Conservation (phyloP, 2,329 filamentous ascomycete species). For the Colletotrichum higginsianum region DNA sequence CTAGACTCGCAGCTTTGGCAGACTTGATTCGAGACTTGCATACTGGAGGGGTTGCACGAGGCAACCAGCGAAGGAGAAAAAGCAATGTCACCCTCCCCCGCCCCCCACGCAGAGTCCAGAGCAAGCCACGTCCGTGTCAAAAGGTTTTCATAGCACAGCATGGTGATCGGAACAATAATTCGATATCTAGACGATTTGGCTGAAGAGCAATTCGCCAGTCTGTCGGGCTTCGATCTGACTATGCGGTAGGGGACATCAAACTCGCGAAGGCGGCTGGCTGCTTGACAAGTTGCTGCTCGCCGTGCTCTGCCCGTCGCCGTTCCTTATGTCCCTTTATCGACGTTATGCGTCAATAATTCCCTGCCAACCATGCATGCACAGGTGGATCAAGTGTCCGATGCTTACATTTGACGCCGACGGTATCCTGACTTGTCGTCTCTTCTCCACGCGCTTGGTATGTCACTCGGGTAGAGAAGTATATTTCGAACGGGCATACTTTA, state of each 20-base stretch:
- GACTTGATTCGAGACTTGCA: conserved; percentile 2
- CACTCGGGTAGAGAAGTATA: background rate
- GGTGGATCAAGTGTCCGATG: background rate
- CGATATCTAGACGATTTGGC: background rate
- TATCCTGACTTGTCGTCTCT: background rate
- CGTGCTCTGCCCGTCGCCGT: background rate
- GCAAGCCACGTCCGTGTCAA: background rate
- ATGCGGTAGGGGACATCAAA: background rate
- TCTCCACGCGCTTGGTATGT: background rate
- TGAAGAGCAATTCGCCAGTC: no score
- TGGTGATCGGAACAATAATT: background rate
- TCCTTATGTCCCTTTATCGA: background rate
- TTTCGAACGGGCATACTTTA: no score
- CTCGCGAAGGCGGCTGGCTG: background rate
- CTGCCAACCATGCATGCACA: no score
- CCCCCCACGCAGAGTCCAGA: background rate
- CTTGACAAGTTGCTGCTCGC: background rate
- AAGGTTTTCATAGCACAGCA: no score
- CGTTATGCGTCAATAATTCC: background rate
- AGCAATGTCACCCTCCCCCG: background rate
- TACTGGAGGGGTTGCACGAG: background rate
- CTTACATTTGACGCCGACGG: background rate
- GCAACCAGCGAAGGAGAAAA: conserved; percentile 1
- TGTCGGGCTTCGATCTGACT: background rate
- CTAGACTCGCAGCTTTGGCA: background rate